phyloP scores from a whole-genome alignment of 2,329 filamentous ascomycete genomes.

The Dothideomycetes sp. region DNA sequence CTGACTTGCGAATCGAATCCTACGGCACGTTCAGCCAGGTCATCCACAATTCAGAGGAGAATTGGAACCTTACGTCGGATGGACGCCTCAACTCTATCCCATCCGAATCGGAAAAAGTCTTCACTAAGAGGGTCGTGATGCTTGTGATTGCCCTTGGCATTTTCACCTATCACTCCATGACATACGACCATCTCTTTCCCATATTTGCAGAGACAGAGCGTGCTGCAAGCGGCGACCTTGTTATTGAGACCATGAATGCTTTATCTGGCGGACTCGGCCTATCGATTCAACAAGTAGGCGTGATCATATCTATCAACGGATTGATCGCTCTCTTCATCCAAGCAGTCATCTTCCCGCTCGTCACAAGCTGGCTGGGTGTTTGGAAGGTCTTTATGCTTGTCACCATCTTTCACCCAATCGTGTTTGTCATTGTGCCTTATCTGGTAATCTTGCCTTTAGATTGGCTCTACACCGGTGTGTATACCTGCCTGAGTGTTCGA shows the following conservation, averaged over 20 bases:
- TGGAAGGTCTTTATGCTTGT: constrained; percentile 57
- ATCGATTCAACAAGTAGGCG: constrained; percentile 53
- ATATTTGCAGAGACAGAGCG: constrained; percentile 83
- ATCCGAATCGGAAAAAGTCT: constrained; percentile 33
- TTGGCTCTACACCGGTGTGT: constrained; percentile 50
- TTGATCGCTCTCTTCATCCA: constrained; percentile 64
- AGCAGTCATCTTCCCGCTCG: constrained; percentile 55
- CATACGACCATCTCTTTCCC: constrained; percentile 80
- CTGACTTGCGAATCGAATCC: constrained; percentile 62
- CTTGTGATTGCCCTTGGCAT: constrained; percentile 75
- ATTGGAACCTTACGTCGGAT: constrained; percentile 41
- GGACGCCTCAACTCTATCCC: constrained; percentile 19
- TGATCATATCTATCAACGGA: constrained; percentile 60
- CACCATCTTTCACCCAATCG: constrained; percentile 53
- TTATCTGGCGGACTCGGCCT: constrained; percentile 51
- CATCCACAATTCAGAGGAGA: constrained; percentile 40
- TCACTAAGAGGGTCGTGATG: constrained; percentile 57
- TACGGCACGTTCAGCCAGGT: constrained; percentile 30
- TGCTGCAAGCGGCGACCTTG: constrained; percentile 26
- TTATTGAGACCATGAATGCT: constrained; percentile 14
- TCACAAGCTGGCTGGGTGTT: constrained; percentile 53
- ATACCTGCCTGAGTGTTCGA: constrained; percentile 52
- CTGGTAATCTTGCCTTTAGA: constrained; percentile 46
- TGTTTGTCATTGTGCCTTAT: constrained; percentile 60
- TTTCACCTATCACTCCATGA: constrained; percentile 93